phyloP scores from a whole-genome alignment of 805 yeast genomes.

The Candida xiaguanensis region DNA sequence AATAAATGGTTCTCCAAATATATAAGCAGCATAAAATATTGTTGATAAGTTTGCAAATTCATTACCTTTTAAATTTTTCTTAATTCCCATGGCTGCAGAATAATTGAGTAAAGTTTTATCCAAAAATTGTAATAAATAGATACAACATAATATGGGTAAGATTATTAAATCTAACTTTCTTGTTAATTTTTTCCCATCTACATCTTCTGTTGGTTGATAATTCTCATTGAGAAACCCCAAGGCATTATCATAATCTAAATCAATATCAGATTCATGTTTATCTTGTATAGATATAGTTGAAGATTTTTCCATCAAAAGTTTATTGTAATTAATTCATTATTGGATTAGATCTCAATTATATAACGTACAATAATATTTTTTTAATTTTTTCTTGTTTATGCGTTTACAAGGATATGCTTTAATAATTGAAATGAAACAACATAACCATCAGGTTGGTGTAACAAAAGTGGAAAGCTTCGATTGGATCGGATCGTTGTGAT shows the following conservation, averaged over 20 bases:
- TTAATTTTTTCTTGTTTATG: not conserved
- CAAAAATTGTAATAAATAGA: constrained; percentile 54
- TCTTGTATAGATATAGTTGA: not conserved
- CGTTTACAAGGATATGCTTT: not conserved
- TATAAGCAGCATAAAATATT: constrained; percentile 50
- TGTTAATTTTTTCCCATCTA: constrained; percentile 7
- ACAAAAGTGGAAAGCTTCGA: too few relatives aligned
- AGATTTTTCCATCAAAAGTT: not conserved
- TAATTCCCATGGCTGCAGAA: constrained; percentile 65
- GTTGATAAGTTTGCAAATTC: constrained; percentile 53
- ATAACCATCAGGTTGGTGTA: too few relatives aligned
- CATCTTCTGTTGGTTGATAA: not conserved
- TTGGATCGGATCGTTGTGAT: too few relatives aligned
- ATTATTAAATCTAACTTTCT: constrained; percentile 47
- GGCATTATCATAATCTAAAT: constrained; percentile 10
- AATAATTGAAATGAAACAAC: too few relatives aligned
- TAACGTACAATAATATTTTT: too few relatives aligned
- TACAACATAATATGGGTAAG: constrained; percentile 47
- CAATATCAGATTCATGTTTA: not conserved
- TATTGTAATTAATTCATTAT: not conserved
- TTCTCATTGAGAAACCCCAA: constrained; percentile 7
- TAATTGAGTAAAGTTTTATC: constrained; percentile 59
- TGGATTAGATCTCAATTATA: not conserved
- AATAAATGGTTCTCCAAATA: constrained; percentile 50
- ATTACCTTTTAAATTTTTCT: constrained; percentile 41